Conservation (phyloP, 2,329 filamentous ascomycete genomes). For the Talaromyces albobiverticillius region DNA sequence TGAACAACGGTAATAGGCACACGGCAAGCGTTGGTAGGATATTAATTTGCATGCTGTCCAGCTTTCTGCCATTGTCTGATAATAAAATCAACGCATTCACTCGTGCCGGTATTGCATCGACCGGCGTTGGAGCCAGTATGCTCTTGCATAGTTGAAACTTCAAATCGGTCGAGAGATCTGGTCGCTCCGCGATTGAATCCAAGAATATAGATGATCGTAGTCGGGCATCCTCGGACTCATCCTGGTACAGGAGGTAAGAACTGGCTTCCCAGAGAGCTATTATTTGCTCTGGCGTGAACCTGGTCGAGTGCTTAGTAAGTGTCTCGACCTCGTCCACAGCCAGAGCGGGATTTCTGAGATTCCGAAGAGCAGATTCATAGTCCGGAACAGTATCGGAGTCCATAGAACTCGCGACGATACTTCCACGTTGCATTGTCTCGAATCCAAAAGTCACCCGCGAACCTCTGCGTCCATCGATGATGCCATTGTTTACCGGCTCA, state of each 20-base stretch:
- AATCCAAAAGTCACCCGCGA: constrained; percentile 33
- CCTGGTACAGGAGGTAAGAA: constrained; percentile 35
- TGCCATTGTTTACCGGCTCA: constrained; percentile 26
- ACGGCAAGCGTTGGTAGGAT: constrained; percentile 38
- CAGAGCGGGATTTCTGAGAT: constrained; percentile 29
- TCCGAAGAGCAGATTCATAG: constrained; percentile 36
- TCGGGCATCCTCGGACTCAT: constrained; percentile 33
- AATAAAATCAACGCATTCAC: constrained; percentile 39
- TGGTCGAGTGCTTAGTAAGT: constrained; percentile 30
- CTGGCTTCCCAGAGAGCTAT: constrained; percentile 39
- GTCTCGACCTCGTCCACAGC: constrained; percentile 39
- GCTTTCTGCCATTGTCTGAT: constrained; percentile 43
- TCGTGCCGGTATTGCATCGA: constrained; percentile 37
- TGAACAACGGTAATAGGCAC: constrained; percentile 39
- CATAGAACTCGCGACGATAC: constrained; percentile 35
- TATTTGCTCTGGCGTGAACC: constrained; percentile 39
- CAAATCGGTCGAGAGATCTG: constrained; percentile 36
- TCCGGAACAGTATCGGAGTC: constrained; percentile 36
- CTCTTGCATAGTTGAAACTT: constrained; percentile 34
- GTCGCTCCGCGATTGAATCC: constrained; percentile 35
- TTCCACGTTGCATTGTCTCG: constrained; percentile 43
- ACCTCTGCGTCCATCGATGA: constrained; percentile 33
- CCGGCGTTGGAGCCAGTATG: constrained; percentile 31
- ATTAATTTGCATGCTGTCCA: constrained; percentile 39
- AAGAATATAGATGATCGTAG: constrained; percentile 34